These are phyloP conservation scores for Pseudozyma tsukubaensis DNA, from an alignment of 1,284 basidiomycete species.

Conservation along the genomic window DNA sequence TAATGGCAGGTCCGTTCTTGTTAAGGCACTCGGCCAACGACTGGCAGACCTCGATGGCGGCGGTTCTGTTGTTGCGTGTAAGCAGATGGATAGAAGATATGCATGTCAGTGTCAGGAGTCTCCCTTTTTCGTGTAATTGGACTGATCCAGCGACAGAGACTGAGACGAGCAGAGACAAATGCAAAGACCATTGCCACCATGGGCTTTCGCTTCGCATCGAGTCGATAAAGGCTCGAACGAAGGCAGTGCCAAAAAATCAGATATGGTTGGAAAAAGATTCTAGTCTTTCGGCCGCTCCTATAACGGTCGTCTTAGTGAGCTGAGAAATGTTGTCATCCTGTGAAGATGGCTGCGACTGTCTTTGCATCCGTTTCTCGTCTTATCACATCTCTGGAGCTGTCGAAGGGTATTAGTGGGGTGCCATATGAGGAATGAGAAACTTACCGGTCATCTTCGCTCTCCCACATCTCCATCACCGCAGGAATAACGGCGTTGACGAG, in stretches of 20 bases:
- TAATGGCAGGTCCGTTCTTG: slow-evolving; percentile 86
- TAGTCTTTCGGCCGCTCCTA: slow-evolving; percentile 57
- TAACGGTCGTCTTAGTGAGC: slow-evolving; percentile 81
- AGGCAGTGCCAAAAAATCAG: slow-evolving; percentile 44
- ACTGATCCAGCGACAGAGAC: not conserved
- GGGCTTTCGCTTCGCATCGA: not conserved
- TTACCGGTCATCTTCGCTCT: slow-evolving; percentile 96
- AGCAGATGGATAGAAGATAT: slow-evolving; percentile 5
- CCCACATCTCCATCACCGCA: slow-evolving; percentile 87
- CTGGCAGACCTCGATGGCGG: slow-evolving; percentile 85
- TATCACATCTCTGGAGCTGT: slow-evolving; percentile 17
- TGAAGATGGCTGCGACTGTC: slow-evolving; percentile 8
- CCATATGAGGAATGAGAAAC: slow-evolving; percentile 69
- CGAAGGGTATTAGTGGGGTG: slow-evolving; percentile 1
- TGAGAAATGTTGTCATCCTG: slow-evolving; percentile 80
- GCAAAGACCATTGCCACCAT: slow-evolving; percentile 14
- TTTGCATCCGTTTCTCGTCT: slow-evolving; percentile 6
- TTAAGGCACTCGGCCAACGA: slow-evolving; percentile 89
- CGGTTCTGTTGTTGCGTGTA: slow-evolving; percentile 75
- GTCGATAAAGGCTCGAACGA: slow-evolving; percentile 5
- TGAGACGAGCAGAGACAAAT: slow-evolving; percentile 8
- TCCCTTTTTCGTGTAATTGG: no score
- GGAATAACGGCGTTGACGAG: slow-evolving; percentile 82
- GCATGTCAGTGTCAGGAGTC: slow-evolving; percentile 19
- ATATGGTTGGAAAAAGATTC: slow-evolving; percentile 48